phyloP scores from a whole-genome alignment of 495 filamentous ascomycete genomes.

The Astrothelium macrocarpum region DNA sequence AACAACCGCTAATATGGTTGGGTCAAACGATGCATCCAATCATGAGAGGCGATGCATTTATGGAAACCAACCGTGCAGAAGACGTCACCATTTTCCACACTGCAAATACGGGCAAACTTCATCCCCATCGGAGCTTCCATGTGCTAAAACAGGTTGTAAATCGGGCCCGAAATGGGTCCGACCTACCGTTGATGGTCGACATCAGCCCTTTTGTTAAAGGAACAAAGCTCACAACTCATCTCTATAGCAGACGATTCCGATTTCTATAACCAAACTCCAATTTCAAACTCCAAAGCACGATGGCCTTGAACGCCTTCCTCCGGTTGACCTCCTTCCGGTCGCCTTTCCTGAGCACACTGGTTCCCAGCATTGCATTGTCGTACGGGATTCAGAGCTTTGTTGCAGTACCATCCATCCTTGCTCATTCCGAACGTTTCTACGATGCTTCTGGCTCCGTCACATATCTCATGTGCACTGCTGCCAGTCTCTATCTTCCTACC shows the following conservation, averaged over 20 bases:
- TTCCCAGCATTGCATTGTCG: constrained; percentile 48
- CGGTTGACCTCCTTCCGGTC: constrained; percentile 46
- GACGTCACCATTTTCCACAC: not conserved
- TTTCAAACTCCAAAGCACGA: no score
- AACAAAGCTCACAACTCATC: not conserved
- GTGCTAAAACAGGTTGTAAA: not conserved
- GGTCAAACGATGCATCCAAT: not conserved
- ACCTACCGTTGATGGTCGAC: not conserved
- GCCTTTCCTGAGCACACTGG: constrained; percentile 49
- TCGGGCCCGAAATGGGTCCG: not conserved
- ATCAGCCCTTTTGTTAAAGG: not conserved
- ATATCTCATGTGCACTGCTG: constrained; percentile 46
- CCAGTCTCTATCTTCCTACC: constrained; percentile 50
- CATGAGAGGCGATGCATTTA: not conserved
- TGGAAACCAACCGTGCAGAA: not conserved
- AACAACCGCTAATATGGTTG: not conserved
- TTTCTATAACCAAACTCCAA: not conserved
- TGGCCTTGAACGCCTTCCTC: constrained; percentile 38
- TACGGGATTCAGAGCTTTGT: constrained; percentile 46
- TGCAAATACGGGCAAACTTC: not conserved
- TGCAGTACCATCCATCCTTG: constrained; percentile 48
- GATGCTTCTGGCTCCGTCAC: constrained; percentile 55
- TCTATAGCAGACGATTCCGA: no score
- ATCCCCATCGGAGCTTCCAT: not conserved
- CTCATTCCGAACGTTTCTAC: constrained; percentile 52